Conservation (phyloP, 768 basidiomycete genomes). For the Suillus tomentosus region DNA sequence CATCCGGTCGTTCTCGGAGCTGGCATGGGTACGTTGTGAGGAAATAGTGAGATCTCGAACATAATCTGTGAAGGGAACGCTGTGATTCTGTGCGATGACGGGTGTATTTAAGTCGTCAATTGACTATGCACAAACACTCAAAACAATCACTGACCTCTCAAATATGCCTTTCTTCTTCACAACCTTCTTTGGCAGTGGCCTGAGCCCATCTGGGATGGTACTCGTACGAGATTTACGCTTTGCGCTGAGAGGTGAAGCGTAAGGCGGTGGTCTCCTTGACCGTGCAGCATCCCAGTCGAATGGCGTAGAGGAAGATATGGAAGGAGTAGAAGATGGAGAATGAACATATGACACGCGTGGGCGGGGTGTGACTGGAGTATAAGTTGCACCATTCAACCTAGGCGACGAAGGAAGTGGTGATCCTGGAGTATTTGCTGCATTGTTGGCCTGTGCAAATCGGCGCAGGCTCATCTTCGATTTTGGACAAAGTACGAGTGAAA, state of each 20-base stretch:
- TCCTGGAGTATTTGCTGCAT: conserved; percentile 40
- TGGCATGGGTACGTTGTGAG: conserved; percentile 78
- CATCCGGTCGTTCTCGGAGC: conserved; percentile 64
- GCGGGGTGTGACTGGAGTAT: conserved; percentile 48
- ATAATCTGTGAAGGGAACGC: conserved; percentile 70
- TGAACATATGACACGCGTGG: conserved; percentile 54
- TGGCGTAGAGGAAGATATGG: conserved; percentile 72
- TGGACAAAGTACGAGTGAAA: conserved; percentile 9
- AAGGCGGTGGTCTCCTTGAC: conserved; percentile 70
- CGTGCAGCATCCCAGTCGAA: conserved; percentile 90
- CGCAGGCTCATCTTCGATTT: conserved; percentile 50
- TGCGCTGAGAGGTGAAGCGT: conserved; percentile 56
- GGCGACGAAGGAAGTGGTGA: conserved; percentile 46
- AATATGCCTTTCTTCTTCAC: conserved; percentile 64
- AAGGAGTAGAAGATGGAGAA: conserved; percentile 67
- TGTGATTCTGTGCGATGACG: conserved; percentile 45
- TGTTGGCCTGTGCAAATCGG: conserved; percentile 55
- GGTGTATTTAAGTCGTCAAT: conserved; percentile 20
- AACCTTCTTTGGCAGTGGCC: conserved; percentile 50
- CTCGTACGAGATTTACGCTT: conserved; percentile 47
- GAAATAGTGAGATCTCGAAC: conserved; percentile 81
- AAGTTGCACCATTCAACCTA: conserved; percentile 31
- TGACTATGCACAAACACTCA: conserved; percentile 11
- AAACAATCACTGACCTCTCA: conserved; percentile 50
- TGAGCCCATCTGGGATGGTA: conserved; percentile 23